Evolutionary conservation across 108 stramenopile genomes (phyloP).

Genomic region (Fistulifera solaris): DNA sequence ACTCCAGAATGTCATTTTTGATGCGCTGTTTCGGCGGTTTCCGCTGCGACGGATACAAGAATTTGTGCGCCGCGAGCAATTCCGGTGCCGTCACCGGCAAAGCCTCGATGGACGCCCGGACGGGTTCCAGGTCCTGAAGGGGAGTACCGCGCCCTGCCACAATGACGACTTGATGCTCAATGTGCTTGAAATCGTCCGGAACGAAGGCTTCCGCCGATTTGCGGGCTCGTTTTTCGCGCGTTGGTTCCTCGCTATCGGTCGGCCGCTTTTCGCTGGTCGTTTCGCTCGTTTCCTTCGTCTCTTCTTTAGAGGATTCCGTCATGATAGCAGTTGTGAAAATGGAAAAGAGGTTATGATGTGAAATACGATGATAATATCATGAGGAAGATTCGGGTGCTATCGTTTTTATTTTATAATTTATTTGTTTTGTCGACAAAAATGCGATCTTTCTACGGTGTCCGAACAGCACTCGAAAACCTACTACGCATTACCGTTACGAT

Average conservation of each 20-base stretch:
- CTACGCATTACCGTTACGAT: too few species aligned
- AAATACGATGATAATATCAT: too few species aligned
- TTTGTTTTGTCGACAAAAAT: too few species aligned
- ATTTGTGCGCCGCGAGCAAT: constrained; percentile 20
- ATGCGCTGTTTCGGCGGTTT: constrained; percentile 14
- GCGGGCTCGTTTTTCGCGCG: constrained; percentile 10
- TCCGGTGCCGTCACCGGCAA: constrained; percentile 14
- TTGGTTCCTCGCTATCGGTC: not conserved
- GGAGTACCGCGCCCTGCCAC: constrained; percentile 25
- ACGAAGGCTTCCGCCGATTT: constrained; percentile 14
- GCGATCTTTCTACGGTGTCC: too few species aligned
- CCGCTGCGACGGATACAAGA: constrained; percentile 16
- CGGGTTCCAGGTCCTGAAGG: constrained; percentile 14
- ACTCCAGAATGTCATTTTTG: constrained; percentile 24
- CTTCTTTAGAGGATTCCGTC: constrained; percentile 6
- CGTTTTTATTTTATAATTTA: too few species aligned
- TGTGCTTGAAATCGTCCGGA: constrained; percentile 33
- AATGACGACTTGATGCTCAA: constrained; percentile 7
- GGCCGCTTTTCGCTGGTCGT: not conserved
- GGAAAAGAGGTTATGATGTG: too few species aligned
- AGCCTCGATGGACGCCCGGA: constrained; percentile 14
- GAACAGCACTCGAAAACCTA: too few species aligned
- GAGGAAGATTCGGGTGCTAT: too few species aligned
- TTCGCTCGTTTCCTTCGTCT: not conserved
- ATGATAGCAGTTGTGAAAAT: not conserved